Base-by-base conservation (phyloP, 257 asterid genomes). In the Scutellaria barbata region DNA sequence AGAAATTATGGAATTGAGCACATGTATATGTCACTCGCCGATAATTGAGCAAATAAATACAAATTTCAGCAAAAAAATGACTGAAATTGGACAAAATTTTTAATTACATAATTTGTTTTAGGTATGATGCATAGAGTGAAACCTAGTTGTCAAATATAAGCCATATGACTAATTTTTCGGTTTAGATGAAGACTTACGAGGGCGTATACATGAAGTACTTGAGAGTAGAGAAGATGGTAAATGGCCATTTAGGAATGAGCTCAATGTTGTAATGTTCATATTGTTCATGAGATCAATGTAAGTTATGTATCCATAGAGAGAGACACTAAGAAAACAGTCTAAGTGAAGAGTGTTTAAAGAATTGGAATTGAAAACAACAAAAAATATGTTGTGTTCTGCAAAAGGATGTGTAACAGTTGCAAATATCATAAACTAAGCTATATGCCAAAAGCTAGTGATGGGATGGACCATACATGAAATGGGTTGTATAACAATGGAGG, bases 401-500 rank as follows among this genome's bases (percentile, higher is more conserved):
- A 85, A 85, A 9, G 90, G 90, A 77, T 85, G 90, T 59, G 71
- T 81, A 12, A 85, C 90, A 76, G 88, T 88, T 85, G 83, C 58
- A 18, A 16, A 22, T 14, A 22, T 14, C 0, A 2, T 1, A 0
- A n/a, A n/a, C n/a, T 16, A 52, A 14, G n/a, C n/a, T n/a, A n/a
- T n/a, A n/a, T n/a, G n/a, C n/a, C n/a, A n/a, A n/a, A n/a, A n/a
- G n/a, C n/a, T n/a, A n/a, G n/a, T 48, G 8, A 50, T 50, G n/a
- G n/a, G n/a, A n/a, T n/a, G n/a, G n/a, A n/a, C n/a, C 13, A 48
- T 87, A 90, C 96, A 87, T 7, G 90, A 74, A 1, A 85, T 86
- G 57, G 96, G 96, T 80, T 90, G 88, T 3, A 90, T 85, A 76
- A 81, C 96, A 2, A 90, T 84, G 81, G 94, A 88, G 18, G 94